Base-by-base conservation (phyloP, 169 alveolate genomes). In the Plasmodium blacklocki region DNA sequence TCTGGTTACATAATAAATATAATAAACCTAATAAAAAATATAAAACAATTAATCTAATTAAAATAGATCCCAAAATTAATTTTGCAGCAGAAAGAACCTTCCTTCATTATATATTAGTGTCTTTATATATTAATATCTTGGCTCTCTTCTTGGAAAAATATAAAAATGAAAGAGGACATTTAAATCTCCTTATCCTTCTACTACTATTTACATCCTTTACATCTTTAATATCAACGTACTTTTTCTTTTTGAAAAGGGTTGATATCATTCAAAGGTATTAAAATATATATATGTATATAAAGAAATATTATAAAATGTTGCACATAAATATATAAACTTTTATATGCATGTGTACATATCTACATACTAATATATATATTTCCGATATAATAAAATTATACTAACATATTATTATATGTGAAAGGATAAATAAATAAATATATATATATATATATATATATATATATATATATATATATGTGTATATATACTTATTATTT, bases 51-150 rank as follows among this genome's bases (percentile, higher is more conserved):
- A 67, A 75, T 59, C 23, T 92, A 19, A 52, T 75, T 6, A 94
- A 92, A 87, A 68, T 93, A 23, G 97, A 95, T 59, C 97, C 97
- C 19, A 95, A 95, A 89, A 75, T 93, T 21, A 72, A 92, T 67
- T 95, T 95, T 68, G 97, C 97, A 11, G 94, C 94, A 1, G 97
- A 95, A 54, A 91, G 97, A 63, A 93, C 95, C 2, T 88, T 95
- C 75, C 89, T 95, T 23, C 95, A 93, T 89, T 95, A 94, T 89
- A 47, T 92, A 26, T 85, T 88, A 26, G 70, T 93, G 70, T 91
- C 95, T 18, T 88, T 95, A 11, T 95, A 92, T 71, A 75, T 89
- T 19, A 87, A 89, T 18, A 49, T 93, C 18, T 74, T 89, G 23
- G 88, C 91, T 49, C 83, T 88, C 11, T 89, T 92, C 49, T 71